Percentiles rank a stretch among this genome's conserved stretches.
phyloP scores from a whole-genome alignment of 345 rosid species.

The Murraya paniculata region DNA sequence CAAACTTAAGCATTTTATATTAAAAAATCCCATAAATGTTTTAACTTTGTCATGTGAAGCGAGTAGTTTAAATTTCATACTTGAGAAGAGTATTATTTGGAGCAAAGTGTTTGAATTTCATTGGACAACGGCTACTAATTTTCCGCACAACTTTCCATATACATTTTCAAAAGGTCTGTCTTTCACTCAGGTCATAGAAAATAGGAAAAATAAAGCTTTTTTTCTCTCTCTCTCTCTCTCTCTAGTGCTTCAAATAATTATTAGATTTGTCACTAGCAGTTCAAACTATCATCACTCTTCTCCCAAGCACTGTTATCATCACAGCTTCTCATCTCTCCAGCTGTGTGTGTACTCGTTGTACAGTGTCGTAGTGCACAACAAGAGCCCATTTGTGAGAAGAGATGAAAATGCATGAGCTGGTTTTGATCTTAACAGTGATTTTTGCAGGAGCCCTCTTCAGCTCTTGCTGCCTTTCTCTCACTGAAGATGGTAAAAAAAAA shows the following conservation, averaged over 20 bases:
- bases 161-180: slow-evolving; percentile 27
- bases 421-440: slow-evolving; percentile 30
- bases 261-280: slow-evolving; percentile 22
- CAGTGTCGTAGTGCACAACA: slow-evolving; percentile 3
- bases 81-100: slow-evolving; percentile 6
- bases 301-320: background rate
- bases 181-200: slow-evolving; percentile 21
- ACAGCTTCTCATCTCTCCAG: slow-evolving; percentile 1
- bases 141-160: slow-evolving; percentile 43
- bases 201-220: background rate
- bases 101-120: slow-evolving; percentile 29
- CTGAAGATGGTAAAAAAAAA: slow-evolving; percentile 54
- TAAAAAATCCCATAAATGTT: background rate
- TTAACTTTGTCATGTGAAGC: background rate
- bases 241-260: slow-evolving; percentile 29
- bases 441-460: slow-evolving; percentile 38
- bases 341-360: background rate
- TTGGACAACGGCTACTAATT: slow-evolving; percentile 52
- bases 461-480: slow-evolving; percentile 41
- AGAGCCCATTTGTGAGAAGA: slow-evolving; percentile 2
- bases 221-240: background rate
- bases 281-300: slow-evolving; percentile 22
- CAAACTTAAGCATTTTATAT: background rate
- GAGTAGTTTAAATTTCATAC: slow-evolving; percentile 1
- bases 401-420: slow-evolving; percentile 32